Conservation (phyloP, 2,329 filamentous ascomycete genomes). For the Aspergillus luchuensis region DNA sequence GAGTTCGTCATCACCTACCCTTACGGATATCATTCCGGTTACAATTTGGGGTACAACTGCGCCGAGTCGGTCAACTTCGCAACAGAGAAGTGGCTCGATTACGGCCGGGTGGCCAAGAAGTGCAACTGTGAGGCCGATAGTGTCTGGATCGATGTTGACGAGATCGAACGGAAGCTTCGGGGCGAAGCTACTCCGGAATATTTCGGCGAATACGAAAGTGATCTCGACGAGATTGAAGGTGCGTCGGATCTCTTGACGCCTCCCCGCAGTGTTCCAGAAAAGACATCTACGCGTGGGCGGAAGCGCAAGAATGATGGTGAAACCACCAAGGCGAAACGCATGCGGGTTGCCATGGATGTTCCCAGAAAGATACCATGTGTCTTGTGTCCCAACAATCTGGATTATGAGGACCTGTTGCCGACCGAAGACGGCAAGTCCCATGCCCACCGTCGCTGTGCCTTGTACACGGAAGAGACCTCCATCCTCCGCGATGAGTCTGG, state of each 20-base stretch:
- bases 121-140: constrained; percentile 97
- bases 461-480: constrained; percentile 90
- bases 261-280: constrained; percentile 71
- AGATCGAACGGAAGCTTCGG: constrained; percentile 90
- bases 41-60: constrained; percentile 97
- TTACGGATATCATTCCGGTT: constrained; percentile 97
- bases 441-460: constrained; percentile 84
- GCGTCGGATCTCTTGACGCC: constrained; percentile 75
- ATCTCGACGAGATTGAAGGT: constrained; percentile 64
- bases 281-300: constrained; percentile 59
- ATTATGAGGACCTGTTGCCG: constrained; percentile 76
- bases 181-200: constrained; percentile 69
- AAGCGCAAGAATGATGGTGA: constrained; percentile 69
- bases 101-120: constrained; percentile 92
- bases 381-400: constrained; percentile 87
- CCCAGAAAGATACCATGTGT: constrained; percentile 79
- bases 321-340: constrained; percentile 71
- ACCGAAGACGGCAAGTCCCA: constrained; percentile 81
- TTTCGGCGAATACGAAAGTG: constrained; percentile 59
- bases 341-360: constrained; percentile 71
- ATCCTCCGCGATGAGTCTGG: constrained; percentile 70
- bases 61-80: constrained; percentile 99
- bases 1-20: constrained; percentile 99
- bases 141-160: constrained; percentile 95
- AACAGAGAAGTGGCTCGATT: constrained; percentile 90